A percentile compares a stretch with the other conserved stretches of the same genome.
Evolutionary conservation across 345 rosid species (phyloP).

Genomic region (Nephelium lappaceum): DNA sequence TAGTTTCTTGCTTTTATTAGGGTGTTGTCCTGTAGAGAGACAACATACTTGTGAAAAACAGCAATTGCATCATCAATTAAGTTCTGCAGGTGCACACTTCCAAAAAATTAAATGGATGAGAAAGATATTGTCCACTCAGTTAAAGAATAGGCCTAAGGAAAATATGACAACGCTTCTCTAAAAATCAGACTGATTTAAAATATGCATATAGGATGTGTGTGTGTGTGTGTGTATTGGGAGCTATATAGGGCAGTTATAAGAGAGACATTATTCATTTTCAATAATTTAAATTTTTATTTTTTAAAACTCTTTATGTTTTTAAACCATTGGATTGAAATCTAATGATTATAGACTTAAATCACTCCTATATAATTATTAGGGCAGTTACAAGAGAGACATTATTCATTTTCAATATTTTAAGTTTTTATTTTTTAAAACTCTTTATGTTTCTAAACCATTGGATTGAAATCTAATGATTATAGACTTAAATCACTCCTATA

Average conservation of each 20-base stretch:
- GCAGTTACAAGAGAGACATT: too few species aligned
- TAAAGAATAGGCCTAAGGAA: slow-evolving; percentile 3
- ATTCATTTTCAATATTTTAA: too few species aligned
- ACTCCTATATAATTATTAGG: too few species aligned
- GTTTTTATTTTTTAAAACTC: too few species aligned
- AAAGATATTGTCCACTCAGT: neutral
- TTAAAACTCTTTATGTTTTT: too few species aligned
- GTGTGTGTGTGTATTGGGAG: neutral
- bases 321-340: too few species aligned
- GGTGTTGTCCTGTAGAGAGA: slow-evolving; percentile 50
- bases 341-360: neutral
- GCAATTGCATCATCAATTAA: neutral
- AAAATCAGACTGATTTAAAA: neutral
- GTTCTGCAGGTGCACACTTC: neutral
- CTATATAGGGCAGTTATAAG: too few species aligned
- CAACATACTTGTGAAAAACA: slow-evolving; percentile 6
- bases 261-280: too few species aligned
- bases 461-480: too few species aligned
- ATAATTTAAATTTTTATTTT: too few species aligned
- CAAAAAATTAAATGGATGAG: neutral
- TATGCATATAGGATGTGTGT: neutral
- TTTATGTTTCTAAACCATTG: too few species aligned
- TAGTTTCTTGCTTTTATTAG: slow-evolving; percentile 55
- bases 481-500: neutral
- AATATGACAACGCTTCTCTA: slow-evolving; percentile 6